Base-by-base conservation (phyloP, 305 asterid species). In the Solanum hybrid region DNA sequence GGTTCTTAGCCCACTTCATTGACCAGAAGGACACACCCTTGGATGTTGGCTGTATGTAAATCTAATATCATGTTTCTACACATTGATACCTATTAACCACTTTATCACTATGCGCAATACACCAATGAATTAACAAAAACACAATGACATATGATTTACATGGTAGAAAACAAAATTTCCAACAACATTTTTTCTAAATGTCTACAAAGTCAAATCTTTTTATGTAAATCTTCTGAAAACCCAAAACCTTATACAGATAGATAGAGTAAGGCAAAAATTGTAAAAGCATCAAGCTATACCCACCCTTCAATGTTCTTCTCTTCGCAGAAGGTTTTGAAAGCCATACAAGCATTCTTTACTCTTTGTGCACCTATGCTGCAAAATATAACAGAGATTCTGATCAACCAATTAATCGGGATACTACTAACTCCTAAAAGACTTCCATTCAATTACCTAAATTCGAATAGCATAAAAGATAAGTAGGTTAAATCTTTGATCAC, bases 351-450 rank as follows among this genome's bases (percentile, higher is more conserved):
- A 73, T 93, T 92, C 94, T 92, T 95, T 91, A 95, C 97, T 88
- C 97, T 92, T 8, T 92, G 95, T 39, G 96, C 98, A 29, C 98
- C 98, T 85, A 96, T 92, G 92, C 98, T 96, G 98, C 77, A 64
- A 28, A 57, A 26, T 85, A 77, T 35, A 26, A 61, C 36, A 46
- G 86, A 84, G 88, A 86, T 33, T 86, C 51, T 11, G 51, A 64
- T 86, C 34, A 86, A 61, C 31, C 3, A 18, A 46, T 20, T 83
- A 18, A 46, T 84, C 5, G 12, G 67, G 42, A 11, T 51, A 51
- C 88, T 42, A 51, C 35, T 3, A 18, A 10, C 39, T 57, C 33
- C 77, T 22, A 11, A 61, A 61, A 33, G 46, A 22, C 51, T 61
- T 61, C 88, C 26, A 33, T 86, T 61, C 51, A 85, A 61, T 34